Base-by-base conservation (phyloP, 345 rosid species). In the Cardamine resedifolia region DNA sequence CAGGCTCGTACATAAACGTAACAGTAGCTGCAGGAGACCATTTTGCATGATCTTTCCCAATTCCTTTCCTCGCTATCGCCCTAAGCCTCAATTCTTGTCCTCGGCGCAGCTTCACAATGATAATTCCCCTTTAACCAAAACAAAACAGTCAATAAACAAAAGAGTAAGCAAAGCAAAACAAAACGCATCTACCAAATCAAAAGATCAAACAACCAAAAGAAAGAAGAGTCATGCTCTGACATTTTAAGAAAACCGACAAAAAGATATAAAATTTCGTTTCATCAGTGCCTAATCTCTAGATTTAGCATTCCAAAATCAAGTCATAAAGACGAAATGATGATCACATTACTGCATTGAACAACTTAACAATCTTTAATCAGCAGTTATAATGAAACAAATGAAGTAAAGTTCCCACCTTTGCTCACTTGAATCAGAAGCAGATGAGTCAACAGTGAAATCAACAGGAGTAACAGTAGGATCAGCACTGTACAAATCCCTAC, bases 21-120 rank as follows among this genome's bases (percentile, higher is more conserved):
- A 91, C 98, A 33, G 99, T 91, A n/a, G 99, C 99, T 8, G 99
- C 98, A 28, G 99, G 99, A 30, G 98, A 91, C 98, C 97, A 91
- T 76, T 95, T 91, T 0, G 98, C 98, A 48, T 95, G 98, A 87
- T 95, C 98, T 80, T 91, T 95, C 38, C 93, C 96, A 5, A 95
- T 95, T 24, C 99, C 98, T 82, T 95, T 91, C 72, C 99, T 85
- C 0, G 98, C 99, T 38, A 95, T 95, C 6, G 97, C 98, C 75
- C 96, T 85, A 62, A 95, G 86, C 78, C 83, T 88, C 76, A 95
- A 33, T 45, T 95, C 98, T 80, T 90, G 97, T 62, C 98, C 98
- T 6, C 89, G 80, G 20, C 96, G 85, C 64, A 95, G 77, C 76
- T 95, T 91, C 78, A 95, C 98, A 38, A 95, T 91, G 44, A 84